Conservation (phyloP, 805 yeast genomes). For the Ogataea saltuana region DNA sequence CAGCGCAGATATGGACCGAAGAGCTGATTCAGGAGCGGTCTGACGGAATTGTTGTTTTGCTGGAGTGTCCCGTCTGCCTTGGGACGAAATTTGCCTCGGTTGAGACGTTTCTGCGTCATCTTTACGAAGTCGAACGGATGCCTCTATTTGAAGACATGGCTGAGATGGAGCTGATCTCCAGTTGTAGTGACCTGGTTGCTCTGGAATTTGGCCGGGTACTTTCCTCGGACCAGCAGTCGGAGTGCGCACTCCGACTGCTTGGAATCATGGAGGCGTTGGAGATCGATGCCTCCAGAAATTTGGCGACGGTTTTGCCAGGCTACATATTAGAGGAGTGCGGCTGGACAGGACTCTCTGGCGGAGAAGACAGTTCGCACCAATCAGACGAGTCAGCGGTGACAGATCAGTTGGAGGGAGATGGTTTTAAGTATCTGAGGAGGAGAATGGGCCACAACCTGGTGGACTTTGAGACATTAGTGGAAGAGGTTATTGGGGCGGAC, state of each 20-base stretch:
- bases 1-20: background rate
- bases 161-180: slow-evolving; percentile 7
- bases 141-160: slow-evolving; percentile 12
- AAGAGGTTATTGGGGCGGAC: slow-evolving; percentile 12
- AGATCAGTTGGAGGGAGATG: background rate
- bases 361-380: slow-evolving; percentile 1
- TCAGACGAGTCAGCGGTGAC: background rate
- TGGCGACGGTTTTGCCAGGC: slow-evolving; percentile 11
- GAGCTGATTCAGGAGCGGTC: slow-evolving; percentile 11
- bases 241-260: background rate
- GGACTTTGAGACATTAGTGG: slow-evolving; percentile 10
- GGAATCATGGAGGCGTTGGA: slow-evolving; percentile 10
- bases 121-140: slow-evolving; percentile 12
- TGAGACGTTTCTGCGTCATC: slow-evolving; percentile 13
- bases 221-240: slow-evolving; percentile 6
- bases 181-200: slow-evolving; percentile 8
- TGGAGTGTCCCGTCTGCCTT: slow-evolving; percentile 22
- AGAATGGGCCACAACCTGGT: slow-evolving; percentile 2
- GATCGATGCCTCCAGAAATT: slow-evolving; percentile 8
- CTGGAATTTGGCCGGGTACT: slow-evolving; percentile 14
- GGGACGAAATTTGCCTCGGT: background rate
- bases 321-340: slow-evolving; percentile 5
- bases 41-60: slow-evolving; percentile 18
- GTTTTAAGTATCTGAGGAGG: slow-evolving; percentile 14
- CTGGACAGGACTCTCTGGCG: background rate